Conservation (phyloP, 75 land plant genomes). For the Cryptomeria japonica region DNA sequence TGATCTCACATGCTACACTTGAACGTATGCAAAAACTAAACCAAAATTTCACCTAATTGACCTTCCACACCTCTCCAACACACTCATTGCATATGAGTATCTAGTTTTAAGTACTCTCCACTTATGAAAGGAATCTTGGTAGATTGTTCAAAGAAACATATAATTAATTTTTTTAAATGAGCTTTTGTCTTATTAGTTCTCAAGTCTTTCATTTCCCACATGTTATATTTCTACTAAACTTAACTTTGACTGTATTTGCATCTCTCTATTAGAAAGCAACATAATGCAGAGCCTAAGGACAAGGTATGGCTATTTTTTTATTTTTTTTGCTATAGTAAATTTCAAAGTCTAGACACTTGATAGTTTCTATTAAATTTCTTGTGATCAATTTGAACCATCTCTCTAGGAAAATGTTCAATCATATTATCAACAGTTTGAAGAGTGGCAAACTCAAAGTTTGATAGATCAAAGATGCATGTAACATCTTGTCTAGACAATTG, state of each 20-base stretch:
- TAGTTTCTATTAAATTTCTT: neutral
- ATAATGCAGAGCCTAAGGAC: slow-evolving; percentile 97
- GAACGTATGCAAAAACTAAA: too few species aligned
- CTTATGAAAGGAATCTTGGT: neutral
- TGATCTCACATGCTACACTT: too few species aligned
- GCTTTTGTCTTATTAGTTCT: neutral
- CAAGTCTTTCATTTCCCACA: neutral
- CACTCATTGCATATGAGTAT: too few species aligned
- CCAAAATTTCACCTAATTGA: too few species aligned
- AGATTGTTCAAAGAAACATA: neutral
- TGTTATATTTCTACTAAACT: neutral
- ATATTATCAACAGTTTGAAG: slow-evolving; percentile 98
- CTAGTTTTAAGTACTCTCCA: neutral
- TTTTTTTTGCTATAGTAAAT: neutral
- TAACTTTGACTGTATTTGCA: slow-evolving; percentile 27
- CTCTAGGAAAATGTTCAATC: slow-evolving; percentile 88
- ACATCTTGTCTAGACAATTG: slow-evolving; percentile 83
- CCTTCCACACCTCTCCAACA: too few species aligned
- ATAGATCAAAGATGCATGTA: slow-evolving; percentile 97
- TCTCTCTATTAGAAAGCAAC: slow-evolving; percentile 99
- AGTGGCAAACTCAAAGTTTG: slow-evolving; percentile 94
- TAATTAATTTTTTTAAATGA: neutral
- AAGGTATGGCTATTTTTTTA: slow-evolving; percentile 77
- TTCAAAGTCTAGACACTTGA: neutral
- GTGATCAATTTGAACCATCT: neutral